Evolutionary conservation across 495 filamentous ascomycete genomes (phyloP).

Genomic region (Umbilicaria muhlenbergii): DNA sequence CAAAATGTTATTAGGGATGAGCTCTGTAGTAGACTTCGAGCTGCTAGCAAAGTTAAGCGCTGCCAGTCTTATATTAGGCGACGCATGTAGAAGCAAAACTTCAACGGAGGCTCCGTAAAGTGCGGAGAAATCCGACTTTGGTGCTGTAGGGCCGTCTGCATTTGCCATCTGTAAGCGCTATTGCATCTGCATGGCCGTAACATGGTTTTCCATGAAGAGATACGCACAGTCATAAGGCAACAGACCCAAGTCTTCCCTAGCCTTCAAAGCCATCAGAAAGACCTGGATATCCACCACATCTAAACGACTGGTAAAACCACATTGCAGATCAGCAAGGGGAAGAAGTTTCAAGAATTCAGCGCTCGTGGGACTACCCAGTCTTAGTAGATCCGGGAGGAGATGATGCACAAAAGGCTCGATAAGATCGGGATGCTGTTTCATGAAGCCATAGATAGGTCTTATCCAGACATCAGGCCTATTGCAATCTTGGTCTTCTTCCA

Average conservation of each 20-base stretch:
- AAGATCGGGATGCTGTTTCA: slow-evolving; percentile 32
- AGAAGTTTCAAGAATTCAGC: slow-evolving; percentile 35
- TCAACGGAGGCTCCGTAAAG: too few species aligned
- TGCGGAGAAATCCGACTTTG: too few species aligned
- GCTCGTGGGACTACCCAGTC: slow-evolving; percentile 35
- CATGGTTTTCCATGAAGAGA: not conserved
- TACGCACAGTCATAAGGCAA: not conserved
- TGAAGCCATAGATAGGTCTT: slow-evolving; percentile 15
- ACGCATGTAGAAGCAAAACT: slow-evolving; percentile 42
- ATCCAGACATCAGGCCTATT: slow-evolving; percentile 8
- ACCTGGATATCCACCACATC: slow-evolving; percentile 36
- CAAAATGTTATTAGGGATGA: slow-evolving; percentile 44
- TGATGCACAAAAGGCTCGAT: slow-evolving; percentile 55
- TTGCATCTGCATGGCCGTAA: too few species aligned
- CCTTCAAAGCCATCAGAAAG: slow-evolving; percentile 21
- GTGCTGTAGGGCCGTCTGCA: too few species aligned
- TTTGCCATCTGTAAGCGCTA: too few species aligned
- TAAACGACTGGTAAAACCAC: slow-evolving; percentile 24
- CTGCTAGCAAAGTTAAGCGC: slow-evolving; percentile 61
- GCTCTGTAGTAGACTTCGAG: slow-evolving; percentile 52
- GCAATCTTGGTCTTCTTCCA: not conserved
- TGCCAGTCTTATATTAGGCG: slow-evolving; percentile 48
- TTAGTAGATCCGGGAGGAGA: slow-evolving; percentile 59
- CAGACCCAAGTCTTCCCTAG: slow-evolving; percentile 43
- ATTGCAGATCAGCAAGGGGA: slow-evolving; percentile 18